Evolutionary conservation across 1,284 basidiomycete genomes (phyloP), one percentile per base, ranked within the genome.

Genomic region (Moesziomyces globuligerus): DNA sequence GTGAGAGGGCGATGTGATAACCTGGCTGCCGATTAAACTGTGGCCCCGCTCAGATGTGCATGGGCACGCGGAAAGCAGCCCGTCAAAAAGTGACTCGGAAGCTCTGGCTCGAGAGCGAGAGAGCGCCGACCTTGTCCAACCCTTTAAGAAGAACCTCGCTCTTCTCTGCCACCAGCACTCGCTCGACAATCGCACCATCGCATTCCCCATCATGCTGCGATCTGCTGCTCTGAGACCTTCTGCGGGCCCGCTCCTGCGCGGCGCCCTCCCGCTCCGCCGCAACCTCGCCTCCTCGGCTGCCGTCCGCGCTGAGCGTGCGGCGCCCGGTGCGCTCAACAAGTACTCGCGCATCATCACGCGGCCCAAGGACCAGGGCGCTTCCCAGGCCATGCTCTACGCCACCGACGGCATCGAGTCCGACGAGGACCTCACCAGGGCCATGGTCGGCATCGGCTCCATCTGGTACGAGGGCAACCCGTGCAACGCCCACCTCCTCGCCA

Each of bases 391-490:
- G 80, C 69, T 82, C 28, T 81, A 82, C 53, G 79, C 79, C 38
- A 82, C 80, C 32, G 67, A 75, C 10, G 78, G 79, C 32, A 80
- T 81, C 47, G 56, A 74, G 40, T 39, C 13, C 32, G 79, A 81
- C 45, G 75, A 80, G 36, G 80, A 82, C 50, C 69, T 82, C 46
- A 65, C 68, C 45, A 53, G 78, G 9, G 79, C 80, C 18, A 81
- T 81, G 80, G 74, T 82, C 34, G 80, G 80, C 40, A 76, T 82
- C 38, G 79, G 72, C 20, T 71, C 70, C 32, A 72, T 82, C 40
- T 82, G 80, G 80, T 81, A 80, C 67, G 78, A 80, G 48, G 78
- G 80, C 18, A 81, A 81, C 58, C 81, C 81, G 5, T 81, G 81
- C 69, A 81, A 82, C 51, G 60, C 76, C n/a, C 81, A 82, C 53